These are phyloP conservation scores for Acanthamoeba culbertsoni DNA, from an alignment of 208 protist species.

Conservation along the genomic window DNA sequence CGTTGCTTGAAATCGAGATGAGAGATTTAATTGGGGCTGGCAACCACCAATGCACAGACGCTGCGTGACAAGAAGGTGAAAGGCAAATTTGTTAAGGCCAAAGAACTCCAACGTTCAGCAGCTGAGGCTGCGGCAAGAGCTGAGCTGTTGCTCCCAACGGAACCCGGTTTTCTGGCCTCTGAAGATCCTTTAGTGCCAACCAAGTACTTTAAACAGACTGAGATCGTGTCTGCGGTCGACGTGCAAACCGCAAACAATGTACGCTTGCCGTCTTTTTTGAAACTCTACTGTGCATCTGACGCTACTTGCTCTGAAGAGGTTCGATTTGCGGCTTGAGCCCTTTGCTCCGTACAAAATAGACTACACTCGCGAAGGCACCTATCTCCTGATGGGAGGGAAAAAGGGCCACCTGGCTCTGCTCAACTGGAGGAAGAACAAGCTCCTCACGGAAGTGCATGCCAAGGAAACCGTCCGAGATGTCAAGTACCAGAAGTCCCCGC, in stretches of 20 bases:
- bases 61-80: slow-evolving; percentile 60
- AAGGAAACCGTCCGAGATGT: slow-evolving; percentile 93
- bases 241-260: slow-evolving; percentile 91
- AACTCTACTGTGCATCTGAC: neutral
- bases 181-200: slow-evolving; percentile 82
- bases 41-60: neutral
- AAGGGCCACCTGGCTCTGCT: slow-evolving; percentile 95
- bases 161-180: slow-evolving; percentile 77
- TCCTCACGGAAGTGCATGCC: slow-evolving; percentile 93
- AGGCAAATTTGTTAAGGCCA: neutral
- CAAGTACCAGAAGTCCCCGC: slow-evolving; percentile 61
- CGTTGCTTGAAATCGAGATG: neutral
- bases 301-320: slow-evolving; percentile 64
- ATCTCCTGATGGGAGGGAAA: slow-evolving; percentile 92
- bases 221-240: slow-evolving; percentile 91
- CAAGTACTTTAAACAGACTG: slow-evolving; percentile 91
- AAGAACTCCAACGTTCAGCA: slow-evolving; percentile 60
- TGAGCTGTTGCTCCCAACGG: slow-evolving; percentile 73
- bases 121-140: slow-evolving; percentile 41
- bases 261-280: neutral
- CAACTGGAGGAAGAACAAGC: slow-evolving; percentile 91
- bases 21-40: neutral
- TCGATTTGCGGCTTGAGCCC: slow-evolving; percentile 91
- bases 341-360: slow-evolving; percentile 94
- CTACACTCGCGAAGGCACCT: slow-evolving; percentile 92